Evolutionary conservation across 495 filamentous ascomycete species (phyloP).

Genomic region (Penicillium manginii): DNA sequence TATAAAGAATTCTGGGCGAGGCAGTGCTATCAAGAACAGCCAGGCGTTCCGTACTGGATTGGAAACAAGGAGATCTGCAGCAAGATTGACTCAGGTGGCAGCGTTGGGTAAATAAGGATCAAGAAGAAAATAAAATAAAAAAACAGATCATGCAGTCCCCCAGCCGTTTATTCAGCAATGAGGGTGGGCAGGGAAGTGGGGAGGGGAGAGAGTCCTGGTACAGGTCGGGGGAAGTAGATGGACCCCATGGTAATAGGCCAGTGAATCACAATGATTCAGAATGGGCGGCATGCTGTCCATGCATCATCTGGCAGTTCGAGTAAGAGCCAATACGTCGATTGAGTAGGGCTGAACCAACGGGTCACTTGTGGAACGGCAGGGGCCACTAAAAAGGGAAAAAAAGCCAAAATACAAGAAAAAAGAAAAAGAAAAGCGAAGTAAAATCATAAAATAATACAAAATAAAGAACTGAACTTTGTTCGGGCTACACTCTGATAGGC

Average conservation of each 20-base stretch:
- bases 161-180: conserved; percentile 2
- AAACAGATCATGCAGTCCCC: conserved; percentile 1
- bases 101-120: not conserved
- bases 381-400: not conserved
- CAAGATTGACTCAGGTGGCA: conserved; percentile 15
- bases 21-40: conserved; percentile 24
- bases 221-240: not conserved
- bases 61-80: conserved; percentile 22
- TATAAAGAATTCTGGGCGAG: conserved; percentile 18
- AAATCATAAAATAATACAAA: not conserved
- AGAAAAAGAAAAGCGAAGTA: not conserved
- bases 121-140: conserved; percentile 8
- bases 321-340: not conserved
- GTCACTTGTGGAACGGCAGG: conserved; percentile 4
- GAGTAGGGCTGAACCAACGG: conserved; percentile 11
- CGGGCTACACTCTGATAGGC: not conserved
- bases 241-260: not conserved
- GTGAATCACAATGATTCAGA: conserved; percentile 5
- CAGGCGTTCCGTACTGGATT: conserved; percentile 24
- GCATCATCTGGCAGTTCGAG: conserved; percentile 3
- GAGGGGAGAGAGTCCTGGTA: not conserved
- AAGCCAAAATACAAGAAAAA: not conserved
- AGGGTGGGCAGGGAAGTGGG: not conserved
- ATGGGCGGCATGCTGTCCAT: conserved; percentile 1
- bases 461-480: not conserved